Base-by-base conservation (phyloP, 2,329 filamentous ascomycete species). In the Sporothrix pseudoabietina region DNA sequence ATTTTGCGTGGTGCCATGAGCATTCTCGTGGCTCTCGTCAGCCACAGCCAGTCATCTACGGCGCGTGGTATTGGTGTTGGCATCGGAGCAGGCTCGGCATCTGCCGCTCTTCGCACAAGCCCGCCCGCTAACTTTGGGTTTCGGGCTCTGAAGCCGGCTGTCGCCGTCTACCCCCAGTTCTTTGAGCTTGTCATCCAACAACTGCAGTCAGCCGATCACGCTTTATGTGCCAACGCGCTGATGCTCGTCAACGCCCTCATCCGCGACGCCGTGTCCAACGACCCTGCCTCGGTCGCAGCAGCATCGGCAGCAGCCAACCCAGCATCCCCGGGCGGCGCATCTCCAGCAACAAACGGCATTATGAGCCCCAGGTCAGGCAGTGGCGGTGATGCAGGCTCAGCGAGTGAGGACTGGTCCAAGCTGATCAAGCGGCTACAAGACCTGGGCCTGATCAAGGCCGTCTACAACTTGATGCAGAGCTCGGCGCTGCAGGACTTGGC, bases 1-100 rank as follows among this genome's bases (percentile, higher is more conserved):
- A 98, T 98, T 79, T 89, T 99, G 74, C 90, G 96, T 76, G 96
- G 96, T 78, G 95, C 95, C 79, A 97, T 99, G 92, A 95, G 94
- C 65, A 97, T 99, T 75, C 88, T 99, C 72, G 95, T 97, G 65
- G 94, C 94, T 14, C 91, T 98, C 73, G 95, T 99, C 71, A 92
- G 94, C 75, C 92, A 97, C 82, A 94, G 94, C 39, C 90, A 93
- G 79, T 88, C 87, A 19, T 88, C 87, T 12, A 82, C 85, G 57
- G 79, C 82, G 12, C 79, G 82, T 66, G 74, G 76, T n/a, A 44
- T 72, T 55, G 73, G 73, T 22, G 39, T 73, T 54, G 75, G 72
- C 5, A 63, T 72, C 26, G 75, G 66, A 16, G 74, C 69, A 2
- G 71, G 71, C 30, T 71, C 71, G 0, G 69, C 73, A 0, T 54